A percentile compares a stretch with the other conserved stretches of the same genome.
Evolutionary conservation across 768 basidiomycete species (phyloP).

Genomic region (Podaxis carcinomalis): DNA sequence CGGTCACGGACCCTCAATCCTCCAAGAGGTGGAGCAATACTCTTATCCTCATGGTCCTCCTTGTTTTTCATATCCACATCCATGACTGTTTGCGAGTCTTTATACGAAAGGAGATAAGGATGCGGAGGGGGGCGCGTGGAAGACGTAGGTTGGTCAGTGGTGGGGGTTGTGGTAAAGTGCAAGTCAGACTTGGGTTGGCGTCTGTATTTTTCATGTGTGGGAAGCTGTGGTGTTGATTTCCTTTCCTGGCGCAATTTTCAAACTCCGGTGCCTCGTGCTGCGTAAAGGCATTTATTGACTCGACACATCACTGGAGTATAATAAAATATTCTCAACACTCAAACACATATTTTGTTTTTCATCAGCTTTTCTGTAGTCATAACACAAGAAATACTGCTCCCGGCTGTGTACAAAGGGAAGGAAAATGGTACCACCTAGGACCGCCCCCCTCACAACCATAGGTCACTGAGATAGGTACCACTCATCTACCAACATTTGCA

Average conservation of each 20-base stretch:
- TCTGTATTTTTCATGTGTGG: neutral
- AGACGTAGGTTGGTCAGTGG: neutral
- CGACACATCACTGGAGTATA: too few relatives aligned
- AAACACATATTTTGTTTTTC: neutral
- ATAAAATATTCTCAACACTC: neutral
- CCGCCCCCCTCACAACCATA: neutral
- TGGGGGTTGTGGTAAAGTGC: neutral
- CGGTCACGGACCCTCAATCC: constrained; percentile 30
- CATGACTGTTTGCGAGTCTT: constrained; percentile 34
- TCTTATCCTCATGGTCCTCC: constrained; percentile 68
- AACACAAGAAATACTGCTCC: neutral
- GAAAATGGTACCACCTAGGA: constrained; percentile 1
- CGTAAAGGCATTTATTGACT: too few relatives aligned
- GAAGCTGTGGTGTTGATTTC: neutral
- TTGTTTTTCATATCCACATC: constrained; percentile 82
- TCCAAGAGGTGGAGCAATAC: constrained; percentile 29
- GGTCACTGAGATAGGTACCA: neutral
- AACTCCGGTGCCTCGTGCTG: neutral
- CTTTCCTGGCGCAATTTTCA: neutral
- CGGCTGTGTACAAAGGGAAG: neutral
- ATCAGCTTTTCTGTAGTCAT: neutral
- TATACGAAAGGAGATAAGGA: neutral
- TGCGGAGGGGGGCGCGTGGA: neutral
- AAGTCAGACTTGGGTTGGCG: neutral
- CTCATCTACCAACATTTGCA: neutral